Evolutionary conservation across 1,284 basidiomycete genomes (phyloP).

Genomic region (Cutaneotrichosporon sp.): DNA sequence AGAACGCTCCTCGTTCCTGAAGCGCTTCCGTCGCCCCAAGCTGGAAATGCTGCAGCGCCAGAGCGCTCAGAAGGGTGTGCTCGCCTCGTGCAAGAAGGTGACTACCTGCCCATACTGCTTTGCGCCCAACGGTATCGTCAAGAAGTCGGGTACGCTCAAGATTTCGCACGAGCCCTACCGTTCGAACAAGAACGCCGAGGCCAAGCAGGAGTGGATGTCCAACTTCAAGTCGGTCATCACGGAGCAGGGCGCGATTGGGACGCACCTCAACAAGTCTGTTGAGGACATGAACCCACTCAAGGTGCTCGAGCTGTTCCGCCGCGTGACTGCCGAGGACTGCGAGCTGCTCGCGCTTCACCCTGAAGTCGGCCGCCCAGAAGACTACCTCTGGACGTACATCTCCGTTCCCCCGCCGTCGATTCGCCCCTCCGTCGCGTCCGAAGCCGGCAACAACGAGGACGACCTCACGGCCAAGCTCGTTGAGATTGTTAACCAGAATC

Average conservation of each 20-base stretch:
- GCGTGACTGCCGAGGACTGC: constrained; percentile 95
- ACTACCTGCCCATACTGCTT: constrained; percentile 93
- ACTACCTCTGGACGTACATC: constrained; percentile 99
- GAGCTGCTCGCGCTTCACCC: constrained; percentile 92
- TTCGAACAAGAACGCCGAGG: constrained; percentile 88
- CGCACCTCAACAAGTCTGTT: constrained; percentile 84
- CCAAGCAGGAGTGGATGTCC: constrained; percentile 83
- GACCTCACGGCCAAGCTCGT: constrained; percentile 97
- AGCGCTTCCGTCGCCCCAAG: constrained; percentile 83
- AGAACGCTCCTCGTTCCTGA: constrained; percentile 80
- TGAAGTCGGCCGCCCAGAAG: constrained; percentile 87
- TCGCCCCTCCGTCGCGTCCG: constrained; percentile 94
- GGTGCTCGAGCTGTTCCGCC: constrained; percentile 87
- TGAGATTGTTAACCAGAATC: constrained; percentile 95
- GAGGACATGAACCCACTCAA: constrained; percentile 96
- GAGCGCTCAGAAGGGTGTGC: constrained; percentile 83
- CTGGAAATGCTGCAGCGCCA: constrained; percentile 94
- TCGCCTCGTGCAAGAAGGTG: constrained; percentile 83
- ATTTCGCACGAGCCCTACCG: constrained; percentile 98
- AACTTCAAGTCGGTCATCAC: constrained; percentile 82
- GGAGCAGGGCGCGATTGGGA: constrained; percentile 80
- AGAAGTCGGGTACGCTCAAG: constrained; percentile 91
- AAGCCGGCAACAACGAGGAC: constrained; percentile 93
- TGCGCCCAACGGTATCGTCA: constrained; percentile 91
- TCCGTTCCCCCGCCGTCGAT: constrained; percentile 98